phyloP scores from a whole-genome alignment of 192 early-diverging fungal species.

The Coemansia pectinata region DNA sequence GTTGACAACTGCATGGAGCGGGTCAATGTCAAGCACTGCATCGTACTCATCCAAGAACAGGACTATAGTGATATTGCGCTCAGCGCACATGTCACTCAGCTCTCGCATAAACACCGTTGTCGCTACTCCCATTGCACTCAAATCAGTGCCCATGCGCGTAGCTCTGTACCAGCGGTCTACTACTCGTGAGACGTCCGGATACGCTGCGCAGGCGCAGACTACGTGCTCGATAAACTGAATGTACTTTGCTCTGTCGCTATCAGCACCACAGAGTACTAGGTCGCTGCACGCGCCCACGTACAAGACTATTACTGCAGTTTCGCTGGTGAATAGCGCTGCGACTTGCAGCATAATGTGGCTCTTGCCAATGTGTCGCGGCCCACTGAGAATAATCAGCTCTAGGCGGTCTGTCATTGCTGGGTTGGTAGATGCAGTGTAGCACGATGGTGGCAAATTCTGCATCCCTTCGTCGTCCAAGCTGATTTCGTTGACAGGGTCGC shows the following conservation, averaged over 20 bases:
- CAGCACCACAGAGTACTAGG: conserved; percentile 3
- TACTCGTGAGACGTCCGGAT: conserved; percentile 1
- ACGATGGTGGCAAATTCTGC: neutral
- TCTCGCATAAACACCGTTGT: conserved; percentile 7
- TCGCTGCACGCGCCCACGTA: conserved; percentile 20
- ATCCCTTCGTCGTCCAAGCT: neutral
- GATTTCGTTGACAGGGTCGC: conserved; percentile 5
- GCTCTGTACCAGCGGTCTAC: conserved; percentile 16
- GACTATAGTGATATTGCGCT: conserved; percentile 5
- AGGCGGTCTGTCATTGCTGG: neutral
- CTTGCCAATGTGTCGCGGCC: conserved; percentile 37
- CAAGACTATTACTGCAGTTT: conserved; percentile 16
- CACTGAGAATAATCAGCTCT: conserved; percentile 13
- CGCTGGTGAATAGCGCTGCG: conserved; percentile 19
- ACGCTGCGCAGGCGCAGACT: conserved; percentile 9
- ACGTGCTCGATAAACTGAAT: conserved; percentile 25
- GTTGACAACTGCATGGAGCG: conserved; percentile 7
- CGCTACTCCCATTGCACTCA: conserved; percentile 1
- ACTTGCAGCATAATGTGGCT: conserved; percentile 34
- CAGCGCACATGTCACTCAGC: conserved; percentile 4
- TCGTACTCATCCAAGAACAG: conserved; percentile 29
- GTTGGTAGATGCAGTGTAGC: neutral
- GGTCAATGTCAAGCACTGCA: neutral
- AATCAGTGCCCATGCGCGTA: conserved; percentile 14
- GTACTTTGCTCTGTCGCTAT: conserved; percentile 12